A percentile compares a stretch with the other conserved stretches of the same genome.
Conservation (phyloP, 441 rosid genomes). For the Eutrema salsugineum region DNA sequence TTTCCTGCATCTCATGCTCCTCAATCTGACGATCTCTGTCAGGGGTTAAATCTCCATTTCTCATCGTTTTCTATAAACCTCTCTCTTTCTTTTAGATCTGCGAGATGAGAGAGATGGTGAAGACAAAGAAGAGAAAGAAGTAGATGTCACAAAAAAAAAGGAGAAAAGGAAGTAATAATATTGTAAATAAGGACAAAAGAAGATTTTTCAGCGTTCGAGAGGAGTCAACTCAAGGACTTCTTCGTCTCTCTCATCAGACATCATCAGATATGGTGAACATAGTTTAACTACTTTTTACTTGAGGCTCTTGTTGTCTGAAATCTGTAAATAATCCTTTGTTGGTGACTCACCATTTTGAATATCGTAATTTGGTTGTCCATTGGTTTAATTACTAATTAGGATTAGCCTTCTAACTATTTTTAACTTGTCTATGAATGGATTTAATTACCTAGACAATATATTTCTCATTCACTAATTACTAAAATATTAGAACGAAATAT, state of each 20-base stretch:
- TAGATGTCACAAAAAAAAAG: too few relatives aligned
- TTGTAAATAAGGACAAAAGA: constrained; percentile 7
- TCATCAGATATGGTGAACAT: constrained; percentile 1
- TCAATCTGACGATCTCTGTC: constrained; percentile 19
- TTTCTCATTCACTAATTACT: too few relatives aligned
- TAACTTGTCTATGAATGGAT: too few relatives aligned
- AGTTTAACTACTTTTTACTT: constrained; percentile 26
- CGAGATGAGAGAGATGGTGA: constrained; percentile 9
- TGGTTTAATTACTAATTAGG: background rate
- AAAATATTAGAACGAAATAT: too few relatives aligned
- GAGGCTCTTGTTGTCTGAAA: constrained; percentile 1
- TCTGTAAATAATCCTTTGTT: background rate
- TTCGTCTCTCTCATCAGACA: background rate
- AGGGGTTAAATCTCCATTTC: constrained; percentile 19
- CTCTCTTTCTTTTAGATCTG: constrained; percentile 27
- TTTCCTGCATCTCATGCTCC: constrained; percentile 34
- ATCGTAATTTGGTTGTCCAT: background rate
- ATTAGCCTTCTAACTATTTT: background rate
- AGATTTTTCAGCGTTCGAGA: constrained; percentile 16
- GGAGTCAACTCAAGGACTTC: constrained; percentile 23
- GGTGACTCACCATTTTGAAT: background rate
- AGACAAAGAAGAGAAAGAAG: background rate
- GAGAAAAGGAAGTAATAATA: background rate
- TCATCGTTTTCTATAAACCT: constrained; percentile 1
- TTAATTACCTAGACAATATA: too few relatives aligned